phyloP scores from a whole-genome alignment of 1,284 basidiomycete species.

The Austroboletus rostrupii region DNA sequence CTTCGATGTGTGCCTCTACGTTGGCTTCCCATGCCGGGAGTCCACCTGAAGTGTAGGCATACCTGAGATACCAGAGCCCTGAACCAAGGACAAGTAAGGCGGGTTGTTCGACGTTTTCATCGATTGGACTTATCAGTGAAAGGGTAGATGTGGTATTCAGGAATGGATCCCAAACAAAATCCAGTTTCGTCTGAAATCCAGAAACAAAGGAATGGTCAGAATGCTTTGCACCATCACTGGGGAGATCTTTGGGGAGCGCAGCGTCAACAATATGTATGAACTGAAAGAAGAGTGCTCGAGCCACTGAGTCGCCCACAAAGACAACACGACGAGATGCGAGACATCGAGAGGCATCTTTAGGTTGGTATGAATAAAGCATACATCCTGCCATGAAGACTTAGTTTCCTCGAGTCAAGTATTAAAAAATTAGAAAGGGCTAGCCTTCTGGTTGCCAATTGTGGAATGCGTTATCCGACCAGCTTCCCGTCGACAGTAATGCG shows the following conservation, averaged over 20 bases:
- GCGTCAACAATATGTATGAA: slow-evolving; percentile 59
- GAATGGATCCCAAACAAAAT: slow-evolving; percentile 80
- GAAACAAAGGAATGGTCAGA: slow-evolving; percentile 52
- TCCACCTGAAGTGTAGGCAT: slow-evolving; percentile 65
- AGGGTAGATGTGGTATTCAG: slow-evolving; percentile 63
- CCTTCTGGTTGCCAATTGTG: slow-evolving; percentile 85
- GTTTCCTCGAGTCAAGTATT: slow-evolving; percentile 1
- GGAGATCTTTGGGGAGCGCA: slow-evolving; percentile 49
- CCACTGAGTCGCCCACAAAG: slow-evolving; percentile 85
- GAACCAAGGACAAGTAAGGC: slow-evolving; percentile 78
- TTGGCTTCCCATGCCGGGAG: slow-evolving; percentile 72
- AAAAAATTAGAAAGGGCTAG: slow-evolving; percentile 29
- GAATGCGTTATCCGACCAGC: slow-evolving; percentile 69
- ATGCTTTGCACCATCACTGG: slow-evolving; percentile 64
- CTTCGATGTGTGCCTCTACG: slow-evolving; percentile 59
- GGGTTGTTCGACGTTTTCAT: slow-evolving; percentile 30
- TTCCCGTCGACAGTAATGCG: slow-evolving; percentile 66
- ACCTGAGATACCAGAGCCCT: slow-evolving; percentile 84
- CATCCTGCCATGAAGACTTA: slow-evolving; percentile 49
- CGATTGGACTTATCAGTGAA: slow-evolving; percentile 33
- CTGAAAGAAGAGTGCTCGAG: slow-evolving; percentile 76
- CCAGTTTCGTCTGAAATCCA: slow-evolving; percentile 46
- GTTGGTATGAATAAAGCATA: slow-evolving; percentile 64
- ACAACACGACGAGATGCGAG: slow-evolving; percentile 53
- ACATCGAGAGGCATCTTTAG: slow-evolving; percentile 51